phyloP scores from a whole-genome alignment of 768 basidiomycete species.

The Termitomyces sp. region DNA sequence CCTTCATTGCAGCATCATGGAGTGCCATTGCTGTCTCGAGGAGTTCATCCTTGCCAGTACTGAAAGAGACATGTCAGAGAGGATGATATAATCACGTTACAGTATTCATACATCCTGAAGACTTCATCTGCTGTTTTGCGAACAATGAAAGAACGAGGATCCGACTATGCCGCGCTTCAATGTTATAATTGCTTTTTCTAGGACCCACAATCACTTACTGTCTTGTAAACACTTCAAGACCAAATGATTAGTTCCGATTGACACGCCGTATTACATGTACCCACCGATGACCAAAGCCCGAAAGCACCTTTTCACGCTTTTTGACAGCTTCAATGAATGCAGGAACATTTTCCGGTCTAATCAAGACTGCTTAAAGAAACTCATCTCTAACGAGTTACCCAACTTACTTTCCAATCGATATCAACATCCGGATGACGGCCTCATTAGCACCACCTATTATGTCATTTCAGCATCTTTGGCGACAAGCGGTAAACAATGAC shows the following conservation, averaged over 20 bases:
- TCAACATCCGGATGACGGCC: conserved; percentile 91
- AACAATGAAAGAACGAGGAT: conserved; percentile 88
- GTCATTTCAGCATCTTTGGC: conserved; percentile 1
- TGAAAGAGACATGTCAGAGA: conserved; percentile 19
- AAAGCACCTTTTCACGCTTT: conserved; percentile 80
- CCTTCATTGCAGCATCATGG: conserved; percentile 84
- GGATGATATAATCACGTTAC: not conserved
- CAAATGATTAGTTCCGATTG: not conserved
- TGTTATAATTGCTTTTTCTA: not conserved
- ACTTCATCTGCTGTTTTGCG: conserved; percentile 88
- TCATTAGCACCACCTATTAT: conserved; percentile 79
- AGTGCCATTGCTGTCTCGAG: conserved; percentile 86
- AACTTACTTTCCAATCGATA: conserved; percentile 75
- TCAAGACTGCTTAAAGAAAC: not conserved
- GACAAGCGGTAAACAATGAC: conserved; percentile 1
- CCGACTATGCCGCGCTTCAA: conserved; percentile 47
- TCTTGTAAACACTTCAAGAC: conserved; percentile 59
- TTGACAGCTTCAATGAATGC: conserved; percentile 85
- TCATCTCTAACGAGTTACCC: too few relatives aligned
- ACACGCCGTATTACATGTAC: conserved; percentile 11
- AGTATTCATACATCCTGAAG: conserved; percentile 64
- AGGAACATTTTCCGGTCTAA: conserved; percentile 73
- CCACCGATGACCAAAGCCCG: conserved; percentile 85
- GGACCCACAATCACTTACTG: conserved; percentile 31
- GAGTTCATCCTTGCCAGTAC: conserved; percentile 81